Conservation (phyloP, 768 basidiomycete species). For the Arthromyces matolae region DNA sequence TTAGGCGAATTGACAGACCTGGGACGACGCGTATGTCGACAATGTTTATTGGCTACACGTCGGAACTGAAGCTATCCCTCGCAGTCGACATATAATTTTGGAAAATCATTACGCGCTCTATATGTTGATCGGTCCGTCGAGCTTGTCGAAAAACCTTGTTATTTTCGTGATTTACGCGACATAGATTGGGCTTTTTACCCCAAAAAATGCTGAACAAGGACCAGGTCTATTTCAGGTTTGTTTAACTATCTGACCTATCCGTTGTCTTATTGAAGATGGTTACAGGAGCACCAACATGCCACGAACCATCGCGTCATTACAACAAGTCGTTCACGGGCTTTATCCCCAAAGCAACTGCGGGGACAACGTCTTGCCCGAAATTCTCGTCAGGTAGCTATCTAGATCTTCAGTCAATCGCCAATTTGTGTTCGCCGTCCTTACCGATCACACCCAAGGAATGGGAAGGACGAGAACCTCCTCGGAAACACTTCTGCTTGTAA, state of each 20-base stretch:
- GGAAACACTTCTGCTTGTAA: constrained; percentile 70
- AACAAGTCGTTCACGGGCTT: constrained; percentile 70
- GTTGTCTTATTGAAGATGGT: background rate
- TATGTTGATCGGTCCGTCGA: constrained; percentile 59
- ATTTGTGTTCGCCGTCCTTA: background rate
- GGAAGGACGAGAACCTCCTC: constrained; percentile 65
- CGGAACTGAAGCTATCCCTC: background rate
- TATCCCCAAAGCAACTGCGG: constrained; percentile 56
- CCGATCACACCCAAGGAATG: constrained; percentile 44
- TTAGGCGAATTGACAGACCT: constrained; percentile 71
- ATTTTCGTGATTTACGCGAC: background rate
- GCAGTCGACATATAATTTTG: constrained; percentile 66
- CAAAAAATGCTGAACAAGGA: constrained; percentile 40
- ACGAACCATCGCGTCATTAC: constrained; percentile 70
- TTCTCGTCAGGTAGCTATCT: constrained; percentile 50
- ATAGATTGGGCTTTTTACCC: constrained; percentile 65
- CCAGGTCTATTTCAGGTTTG: constrained; percentile 57
- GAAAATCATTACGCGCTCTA: constrained; percentile 52
- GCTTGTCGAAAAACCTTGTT: background rate
- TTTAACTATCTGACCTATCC: background rate
- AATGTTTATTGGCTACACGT: background rate
- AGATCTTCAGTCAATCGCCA: background rate
- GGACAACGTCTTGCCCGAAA: constrained; percentile 39
- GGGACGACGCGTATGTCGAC: constrained; percentile 51
- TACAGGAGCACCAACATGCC: constrained; percentile 71